These are phyloP conservation scores for Cucumis melo DNA, from an alignment of 306 rosid genomes.

Conservation along the genomic window DNA sequence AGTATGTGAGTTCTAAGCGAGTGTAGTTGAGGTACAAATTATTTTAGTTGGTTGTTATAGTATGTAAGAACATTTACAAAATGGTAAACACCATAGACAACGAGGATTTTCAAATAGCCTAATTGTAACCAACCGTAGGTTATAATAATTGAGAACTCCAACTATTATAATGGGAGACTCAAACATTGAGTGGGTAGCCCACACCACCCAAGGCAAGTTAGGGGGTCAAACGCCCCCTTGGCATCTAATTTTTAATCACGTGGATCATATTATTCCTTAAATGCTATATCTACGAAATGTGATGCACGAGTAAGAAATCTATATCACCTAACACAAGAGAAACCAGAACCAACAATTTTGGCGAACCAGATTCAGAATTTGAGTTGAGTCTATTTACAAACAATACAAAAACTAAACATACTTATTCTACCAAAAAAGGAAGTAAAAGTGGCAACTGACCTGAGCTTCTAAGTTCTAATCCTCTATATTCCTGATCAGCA, in stretches of 20 bases:
- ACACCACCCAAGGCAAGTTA: too few species aligned
- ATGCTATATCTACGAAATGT: background rate
- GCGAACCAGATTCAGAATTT: background rate
- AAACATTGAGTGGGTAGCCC: too few species aligned
- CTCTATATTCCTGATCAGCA: background rate
- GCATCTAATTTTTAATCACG: background rate
- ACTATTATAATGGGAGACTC: too few species aligned
- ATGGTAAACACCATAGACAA: too few species aligned
- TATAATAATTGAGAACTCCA: too few species aligned
- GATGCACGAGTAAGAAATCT: background rate
- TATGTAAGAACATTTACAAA: too few species aligned
- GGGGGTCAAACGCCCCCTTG: background rate
- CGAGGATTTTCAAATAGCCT: too few species aligned
- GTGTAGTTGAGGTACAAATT: too few species aligned
- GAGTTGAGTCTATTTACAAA: background rate
- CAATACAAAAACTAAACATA: background rate
- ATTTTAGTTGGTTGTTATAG: too few species aligned
- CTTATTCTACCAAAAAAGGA: background rate
- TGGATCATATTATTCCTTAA: background rate
- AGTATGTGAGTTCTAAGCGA: too few species aligned
- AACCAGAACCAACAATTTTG: background rate
- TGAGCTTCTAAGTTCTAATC: background rate
- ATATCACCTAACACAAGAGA: background rate
- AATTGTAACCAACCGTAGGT: too few species aligned
- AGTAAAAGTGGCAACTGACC: background rate